Conservation (phyloP, 805 yeast genomes). For the Hermanozyma aechmeae region DNA sequence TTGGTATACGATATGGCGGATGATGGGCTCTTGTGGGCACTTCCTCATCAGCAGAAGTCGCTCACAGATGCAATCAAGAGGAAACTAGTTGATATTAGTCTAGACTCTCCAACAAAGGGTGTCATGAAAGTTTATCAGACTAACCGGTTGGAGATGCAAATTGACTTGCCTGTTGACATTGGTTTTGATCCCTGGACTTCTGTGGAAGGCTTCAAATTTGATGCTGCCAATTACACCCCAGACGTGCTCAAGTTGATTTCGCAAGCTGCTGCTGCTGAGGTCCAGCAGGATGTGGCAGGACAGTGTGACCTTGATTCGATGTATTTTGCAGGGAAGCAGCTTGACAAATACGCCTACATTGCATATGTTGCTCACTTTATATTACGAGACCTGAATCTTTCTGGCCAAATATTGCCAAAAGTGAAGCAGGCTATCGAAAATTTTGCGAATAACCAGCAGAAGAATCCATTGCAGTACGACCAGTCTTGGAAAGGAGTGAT, state of each 20-base stretch:
- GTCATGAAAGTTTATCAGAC: constrained; percentile 35
- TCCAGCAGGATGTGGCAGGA: constrained; percentile 43
- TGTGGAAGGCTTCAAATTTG: constrained; percentile 5
- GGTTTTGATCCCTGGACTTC: constrained; percentile 51
- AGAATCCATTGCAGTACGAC: constrained; percentile 70
- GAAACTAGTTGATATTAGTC: constrained; percentile 20
- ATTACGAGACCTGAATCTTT: constrained; percentile 44
- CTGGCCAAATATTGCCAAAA: constrained; percentile 42
- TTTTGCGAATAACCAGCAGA: constrained; percentile 63
- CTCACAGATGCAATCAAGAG: constrained; percentile 18
- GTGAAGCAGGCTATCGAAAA: constrained; percentile 61
- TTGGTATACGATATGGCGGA: constrained; percentile 20
- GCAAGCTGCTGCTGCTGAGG: constrained; percentile 43
- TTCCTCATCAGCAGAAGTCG: constrained; percentile 42
- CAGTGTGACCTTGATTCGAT: constrained; percentile 71
- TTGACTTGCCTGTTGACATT: constrained; percentile 31
- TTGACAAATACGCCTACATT: constrained; percentile 87
- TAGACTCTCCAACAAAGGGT: constrained; percentile 46
- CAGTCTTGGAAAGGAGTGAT: constrained; percentile 70
- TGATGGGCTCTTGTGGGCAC: constrained; percentile 34
- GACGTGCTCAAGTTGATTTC: constrained; percentile 27
- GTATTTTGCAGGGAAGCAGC: constrained; percentile 81
- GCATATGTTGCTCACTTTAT: constrained; percentile 64
- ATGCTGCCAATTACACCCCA: constrained; percentile 16
- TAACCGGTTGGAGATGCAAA: constrained; percentile 30